Evolutionary conservation across 2,329 filamentous ascomycete species (phyloP).

Genomic region (Clonostachys sp.): DNA sequence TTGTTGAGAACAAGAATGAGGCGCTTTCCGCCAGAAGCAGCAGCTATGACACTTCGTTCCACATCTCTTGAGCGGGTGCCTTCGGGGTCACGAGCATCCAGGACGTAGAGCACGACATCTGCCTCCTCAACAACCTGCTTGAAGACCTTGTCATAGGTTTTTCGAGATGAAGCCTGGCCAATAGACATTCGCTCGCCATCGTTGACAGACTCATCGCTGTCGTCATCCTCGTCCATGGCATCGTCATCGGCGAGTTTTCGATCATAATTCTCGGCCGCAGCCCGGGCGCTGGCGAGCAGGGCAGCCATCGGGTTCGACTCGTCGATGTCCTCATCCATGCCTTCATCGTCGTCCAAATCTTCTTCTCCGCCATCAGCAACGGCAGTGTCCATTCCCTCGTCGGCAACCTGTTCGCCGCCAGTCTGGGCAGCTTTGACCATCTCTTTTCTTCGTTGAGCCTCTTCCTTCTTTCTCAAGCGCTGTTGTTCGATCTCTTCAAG

Average conservation of each 20-base stretch:
- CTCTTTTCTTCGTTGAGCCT: constrained; percentile 66
- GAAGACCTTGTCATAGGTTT: constrained; percentile 93
- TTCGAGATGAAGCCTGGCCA: constrained; percentile 63
- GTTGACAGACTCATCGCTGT: constrained; percentile 53
- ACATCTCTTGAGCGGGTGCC: constrained; percentile 87
- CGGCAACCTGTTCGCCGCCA: constrained; percentile 28
- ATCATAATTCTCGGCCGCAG: constrained; percentile 73
- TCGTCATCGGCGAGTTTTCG: constrained; percentile 52
- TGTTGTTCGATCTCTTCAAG: constrained; percentile 92
- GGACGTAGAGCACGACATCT: constrained; percentile 87
- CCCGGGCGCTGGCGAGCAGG: constrained; percentile 78
- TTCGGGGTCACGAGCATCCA: constrained; percentile 88
- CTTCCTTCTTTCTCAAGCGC: constrained; percentile 75
- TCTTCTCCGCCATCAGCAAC: constrained; percentile 41
- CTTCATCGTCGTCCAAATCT: constrained; percentile 44
- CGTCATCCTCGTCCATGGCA: constrained; percentile 45
- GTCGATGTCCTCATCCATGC: constrained; percentile 55
- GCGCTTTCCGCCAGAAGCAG: constrained; percentile 76
- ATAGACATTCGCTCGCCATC: constrained; percentile 44
- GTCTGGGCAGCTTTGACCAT: constrained; percentile 65
- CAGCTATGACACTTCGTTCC: constrained; percentile 87
- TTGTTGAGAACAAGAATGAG: constrained; percentile 93
- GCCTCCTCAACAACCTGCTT: constrained; percentile 86
- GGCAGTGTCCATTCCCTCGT: constrained; percentile 39
- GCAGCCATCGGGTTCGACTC: constrained; percentile 86